Base-by-base conservation (phyloP, 1,139 yeast species). In the Yamadazyma membranifaciens region DNA sequence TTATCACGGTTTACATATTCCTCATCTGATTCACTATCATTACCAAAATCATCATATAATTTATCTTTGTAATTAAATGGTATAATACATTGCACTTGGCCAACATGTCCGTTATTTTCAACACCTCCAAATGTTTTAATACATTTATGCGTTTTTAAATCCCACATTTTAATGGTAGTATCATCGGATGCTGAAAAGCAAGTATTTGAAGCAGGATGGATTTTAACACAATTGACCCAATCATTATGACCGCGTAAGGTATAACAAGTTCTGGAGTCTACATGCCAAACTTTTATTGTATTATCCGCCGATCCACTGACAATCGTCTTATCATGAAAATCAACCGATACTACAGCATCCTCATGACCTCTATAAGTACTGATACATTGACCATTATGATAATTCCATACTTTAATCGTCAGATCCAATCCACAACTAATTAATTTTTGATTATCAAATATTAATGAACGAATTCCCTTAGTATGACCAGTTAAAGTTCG, bases 281-380 rank as follows among this genome's bases (percentile, higher is more conserved):
- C 96, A 60, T 92, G 95, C 98, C 98, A 92, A 10, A 92, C 92
- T 57, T 89, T 87, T 41, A 92, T 86, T 0, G 95, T 89, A 49
- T 79, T 76, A 64, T 92, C 98, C 0, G 96, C 96, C 13, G 95
- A 83, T 0, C 98, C 98, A 6, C 94, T 83, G 1, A 91, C 98
- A 56, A 92, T 88, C 26, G 88, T 73, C 54, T 87, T 88, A 50
- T 84, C 81, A 49, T 76, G 80, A 57, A 83, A 85, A 57, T 85
- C 92, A 40, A 92, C 89, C 46, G 88, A 78, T 35, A 87, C 73
- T 4, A 92, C 96, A 34, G 88, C 82, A 55, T 86, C 95, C 39
- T 83, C 84, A 62, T 92, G 98, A 3, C 98, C 98, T 33, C 94
- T 71, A 62, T 92, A 89, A 0, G 98, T 89, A 16, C 96, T 87